Evolutionary conservation across 2,329 filamentous ascomycete species (phyloP).

Genomic region (Bertia moriformis): DNA sequence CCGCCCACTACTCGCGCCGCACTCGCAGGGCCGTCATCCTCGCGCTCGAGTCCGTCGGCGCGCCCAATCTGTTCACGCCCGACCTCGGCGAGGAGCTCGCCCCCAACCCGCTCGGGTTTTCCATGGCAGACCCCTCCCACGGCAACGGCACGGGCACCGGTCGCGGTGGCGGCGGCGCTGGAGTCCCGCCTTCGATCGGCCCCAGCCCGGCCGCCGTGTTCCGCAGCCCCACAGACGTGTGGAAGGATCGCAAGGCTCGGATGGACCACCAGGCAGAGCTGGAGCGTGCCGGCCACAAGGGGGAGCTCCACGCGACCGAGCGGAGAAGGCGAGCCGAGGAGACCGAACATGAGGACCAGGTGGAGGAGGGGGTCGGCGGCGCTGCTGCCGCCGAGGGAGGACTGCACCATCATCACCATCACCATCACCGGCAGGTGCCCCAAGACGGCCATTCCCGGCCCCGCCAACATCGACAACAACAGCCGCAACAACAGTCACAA

Average conservation of each 20-base stretch:
- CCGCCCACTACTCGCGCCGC: conserved; percentile 37
- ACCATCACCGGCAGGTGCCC: not conserved
- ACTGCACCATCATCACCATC: no score
- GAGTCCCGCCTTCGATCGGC: conserved; percentile 33
- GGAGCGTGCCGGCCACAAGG: conserved; percentile 33
- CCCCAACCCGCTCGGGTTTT: conserved; percentile 10
- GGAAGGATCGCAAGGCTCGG: conserved; percentile 70
- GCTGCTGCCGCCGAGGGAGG: conserved; percentile 35
- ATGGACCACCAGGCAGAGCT: conserved; percentile 58
- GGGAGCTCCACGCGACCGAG: conserved; percentile 20
- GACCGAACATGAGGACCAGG: conserved; percentile 34
- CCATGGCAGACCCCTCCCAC: conserved; percentile 67
- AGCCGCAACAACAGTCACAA: conserved; percentile 3
- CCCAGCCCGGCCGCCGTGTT: conserved; percentile 50
- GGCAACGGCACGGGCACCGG: conserved; percentile 41
- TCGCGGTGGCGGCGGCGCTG: conserved; percentile 30
- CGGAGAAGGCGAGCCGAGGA: conserved; percentile 42
- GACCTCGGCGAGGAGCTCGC: conserved; percentile 80
- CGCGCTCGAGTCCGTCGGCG: conserved; percentile 74
- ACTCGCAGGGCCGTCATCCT: conserved; percentile 85
- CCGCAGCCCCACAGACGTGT: conserved; percentile 75
- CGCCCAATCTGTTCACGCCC: conserved; percentile 68
- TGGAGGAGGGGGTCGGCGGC: conserved; percentile 41
- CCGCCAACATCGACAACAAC: conserved; percentile 3
- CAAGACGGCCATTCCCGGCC: no score